Evolutionary conservation across 192 early-diverging fungal genomes (phyloP), one percentile per base, ranked within the genome.

Genomic region (Coemansia sp.): DNA sequence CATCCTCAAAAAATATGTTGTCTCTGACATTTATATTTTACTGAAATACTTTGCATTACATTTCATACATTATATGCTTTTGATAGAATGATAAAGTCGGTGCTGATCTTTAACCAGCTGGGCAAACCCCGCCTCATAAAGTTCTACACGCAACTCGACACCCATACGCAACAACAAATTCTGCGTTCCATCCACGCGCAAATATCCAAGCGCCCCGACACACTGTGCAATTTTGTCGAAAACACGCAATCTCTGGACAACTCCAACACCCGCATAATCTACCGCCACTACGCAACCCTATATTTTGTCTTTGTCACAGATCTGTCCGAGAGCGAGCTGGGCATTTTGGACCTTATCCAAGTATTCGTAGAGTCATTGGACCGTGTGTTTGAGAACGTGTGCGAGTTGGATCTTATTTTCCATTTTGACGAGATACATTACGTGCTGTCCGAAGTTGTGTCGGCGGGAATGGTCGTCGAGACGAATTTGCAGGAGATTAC

Each of bases 261-360:
- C 6, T 82, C 89, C 51, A 92, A 94, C 66, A 90, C 93, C 0
- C 88, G 92, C 53, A 91, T 99, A 59, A 93, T 99, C 41, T 99
- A 99, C 74, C 79, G 97, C 17, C 93, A 95, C 72, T 98, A 96
- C 80, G 95, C 95, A 0, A 98, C 95, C 0, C 77, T 99, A n/a
- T 98, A 94, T 71, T 98, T 99, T 87, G 93, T 94, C 4, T 98
- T 99, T 83, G 91, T 99, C 0, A 95, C 95, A 0, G 97, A 99
- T 71, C 88, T 90, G 27, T 92, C 92, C 12, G 97, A 99, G 73
- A 95, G 93, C 64, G 95, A 99, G 64, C 85, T 99, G 21, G 97
- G 94, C 48, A 96, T 97, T 51, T 66, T 97, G 62, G 97, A 99
- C 64, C 71, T 99, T 47, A 99, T 99, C 53, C 95, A 97, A 73